Conservation (phyloP, 371 early-diverging fungal genomes). For the Zychaea mexicana region DNA sequence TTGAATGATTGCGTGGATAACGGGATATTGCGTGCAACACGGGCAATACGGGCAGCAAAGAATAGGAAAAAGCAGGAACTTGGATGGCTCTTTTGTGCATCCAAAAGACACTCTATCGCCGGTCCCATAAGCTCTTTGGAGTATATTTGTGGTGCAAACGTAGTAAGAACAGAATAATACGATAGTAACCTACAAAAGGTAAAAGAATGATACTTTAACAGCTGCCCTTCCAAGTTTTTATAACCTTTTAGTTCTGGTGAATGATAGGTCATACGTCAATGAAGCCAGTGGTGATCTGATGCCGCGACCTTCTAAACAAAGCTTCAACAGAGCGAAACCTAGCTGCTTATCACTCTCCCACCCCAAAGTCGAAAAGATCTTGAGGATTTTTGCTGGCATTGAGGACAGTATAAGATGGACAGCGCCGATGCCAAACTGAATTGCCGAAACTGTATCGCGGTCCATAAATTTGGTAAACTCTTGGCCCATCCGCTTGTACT, state of each 20-base stretch:
- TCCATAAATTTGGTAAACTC: slow-evolving; percentile 48
- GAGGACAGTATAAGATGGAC: slow-evolving; percentile 62
- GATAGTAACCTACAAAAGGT: slow-evolving; percentile 29
- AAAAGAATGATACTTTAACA: background rate
- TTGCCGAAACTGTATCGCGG: slow-evolving; percentile 46
- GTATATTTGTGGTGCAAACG: slow-evolving; percentile 49
- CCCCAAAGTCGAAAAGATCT: slow-evolving; percentile 54
- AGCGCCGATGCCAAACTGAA: slow-evolving; percentile 62
- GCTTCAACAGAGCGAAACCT: slow-evolving; percentile 58
- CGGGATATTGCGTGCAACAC: slow-evolving; percentile 51
- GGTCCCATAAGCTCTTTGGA: slow-evolving; percentile 42
- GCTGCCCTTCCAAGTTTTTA: too few species aligned
- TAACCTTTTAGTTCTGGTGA: too few species aligned
- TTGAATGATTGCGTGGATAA: slow-evolving; percentile 58
- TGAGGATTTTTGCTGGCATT: slow-evolving; percentile 59
- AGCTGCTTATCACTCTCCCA: slow-evolving; percentile 61
- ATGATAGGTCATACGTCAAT: slow-evolving; percentile 46
- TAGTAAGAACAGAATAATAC: slow-evolving; percentile 55
- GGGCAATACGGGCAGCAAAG: slow-evolving; percentile 57
- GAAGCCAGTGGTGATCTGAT: slow-evolving; percentile 63
- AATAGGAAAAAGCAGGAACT: slow-evolving; percentile 64
- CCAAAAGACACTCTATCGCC: slow-evolving; percentile 58
- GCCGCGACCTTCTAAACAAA: slow-evolving; percentile 56
- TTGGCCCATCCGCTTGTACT: slow-evolving; percentile 55
- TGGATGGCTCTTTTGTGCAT: slow-evolving; percentile 56